Base-by-base conservation (phyloP, 1,284 basidiomycete genomes). In the Puccinia novopanici region DNA sequence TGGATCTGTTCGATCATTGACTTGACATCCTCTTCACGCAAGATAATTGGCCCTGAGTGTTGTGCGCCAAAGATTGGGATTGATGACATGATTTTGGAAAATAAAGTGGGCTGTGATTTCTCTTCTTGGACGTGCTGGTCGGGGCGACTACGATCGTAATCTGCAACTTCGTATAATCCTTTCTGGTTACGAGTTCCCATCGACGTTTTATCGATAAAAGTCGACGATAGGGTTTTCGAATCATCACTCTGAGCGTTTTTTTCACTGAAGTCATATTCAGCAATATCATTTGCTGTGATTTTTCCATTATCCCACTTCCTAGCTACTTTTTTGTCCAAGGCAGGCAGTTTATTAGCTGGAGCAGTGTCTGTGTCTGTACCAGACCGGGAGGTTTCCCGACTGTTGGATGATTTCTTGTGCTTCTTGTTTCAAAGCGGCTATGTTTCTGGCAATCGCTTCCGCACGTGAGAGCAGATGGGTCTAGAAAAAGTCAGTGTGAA, bases 1-100 rank as follows among this genome's bases (percentile, higher is more conserved):
- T 96, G 94, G 95, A 99, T 99, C 27, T 91, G 92, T 63, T 92
- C 91, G 34, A 99, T 86, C 0, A 97, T 93, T 6, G 96, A 95
- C 82, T 90, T 90, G 55, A 99, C 87, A 85, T 98, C 95, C 59
- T 90, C 89, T 81, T 92, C 89, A 0, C 92, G 93, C 63, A 99
- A 88, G 15, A 27, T 37, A 1, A 91, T 89, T n/a, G 81, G 74
- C 22, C 68, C 74, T 61, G 45, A 68, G 82, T 83, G 40, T 71
- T 74, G 89, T 89, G 22, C 92, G 87, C 76, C 59, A 27, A 79
- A 67, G 89, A 37, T 84, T 82, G 37, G 85, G 80, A 52, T 85
- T 82, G 67, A 86, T 86, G n/a, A 85, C 84, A 80, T 55, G 27
- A 80, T 80, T 13, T 82, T 81, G n/a, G 63, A 70, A 34, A 80